Conservation (phyloP, 768 basidiomycete species). For the Mycena vitilis region DNA sequence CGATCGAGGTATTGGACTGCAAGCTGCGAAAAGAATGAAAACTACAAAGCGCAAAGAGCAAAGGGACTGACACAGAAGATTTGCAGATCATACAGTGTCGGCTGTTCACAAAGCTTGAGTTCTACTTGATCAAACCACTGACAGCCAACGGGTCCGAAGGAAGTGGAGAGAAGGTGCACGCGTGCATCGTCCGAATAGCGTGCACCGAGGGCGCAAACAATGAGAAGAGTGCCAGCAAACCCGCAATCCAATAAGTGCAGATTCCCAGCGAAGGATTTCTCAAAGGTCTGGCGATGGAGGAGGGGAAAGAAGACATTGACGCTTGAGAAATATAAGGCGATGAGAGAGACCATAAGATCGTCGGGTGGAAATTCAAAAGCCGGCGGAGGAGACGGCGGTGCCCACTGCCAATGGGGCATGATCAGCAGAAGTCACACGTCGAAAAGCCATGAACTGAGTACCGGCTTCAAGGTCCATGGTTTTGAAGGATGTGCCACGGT, state of each 20-base stretch:
- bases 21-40: conserved; percentile 4
- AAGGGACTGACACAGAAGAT: conserved; percentile 43
- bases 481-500: not conserved
- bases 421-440: not conserved
- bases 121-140: conserved; percentile 56
- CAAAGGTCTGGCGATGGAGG: conserved; percentile 56
- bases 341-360: conserved; percentile 53
- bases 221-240: conserved; percentile 56
- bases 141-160: conserved; percentile 48
- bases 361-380: conserved; percentile 47
- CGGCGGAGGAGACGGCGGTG: not conserved
- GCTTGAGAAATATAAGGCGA: conserved; percentile 62
- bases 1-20: conserved; percentile 25
- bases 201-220: conserved; percentile 62
- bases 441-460: not conserved
- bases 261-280: conserved; percentile 48
- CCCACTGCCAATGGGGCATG: conserved; percentile 23
- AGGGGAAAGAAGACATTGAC: conserved; percentile 57
- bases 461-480: conserved; percentile 16
- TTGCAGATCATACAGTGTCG: conserved; percentile 51
- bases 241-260: conserved; percentile 50
- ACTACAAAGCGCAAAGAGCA: conserved; percentile 32
- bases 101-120: conserved; percentile 11
- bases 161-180: conserved; percentile 38
- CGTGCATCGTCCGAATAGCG: conserved; percentile 59